Evolutionary conservation across 2,329 filamentous ascomycete species (phyloP), one percentile per base, ranked within the genome.

Genomic region (Trichothecium roseum): DNA sequence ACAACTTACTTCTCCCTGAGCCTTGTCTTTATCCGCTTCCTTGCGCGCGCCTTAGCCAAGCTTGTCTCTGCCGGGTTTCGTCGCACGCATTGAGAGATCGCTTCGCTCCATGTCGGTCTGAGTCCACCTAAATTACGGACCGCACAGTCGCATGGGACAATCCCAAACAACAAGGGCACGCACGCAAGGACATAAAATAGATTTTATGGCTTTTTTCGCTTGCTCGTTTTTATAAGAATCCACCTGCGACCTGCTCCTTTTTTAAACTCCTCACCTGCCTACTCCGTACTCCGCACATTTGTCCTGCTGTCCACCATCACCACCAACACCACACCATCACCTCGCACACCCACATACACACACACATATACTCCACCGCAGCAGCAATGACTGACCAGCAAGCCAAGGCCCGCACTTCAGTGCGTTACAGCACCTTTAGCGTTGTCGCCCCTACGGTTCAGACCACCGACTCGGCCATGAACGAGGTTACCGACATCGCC

Each of bases 401-500:
- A 30, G 26, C 40, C 47, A 63, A 64, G 68, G 59, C 62, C 43
- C 70, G 70, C 45, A 63, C 63, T 36, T 76, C 72, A 2, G 57
- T 72, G 38, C 72, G 72, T 45, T 71, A 65, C 55, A 75, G 71
- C 64, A 72, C 72, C 41, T 75, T 72, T 59, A 75, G 71, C 63
- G 69, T 70, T 57, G 60, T 69, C 9, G 61, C 71, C 7, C 70
- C 70, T 13, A 73, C 69, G 22, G 57, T 71, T 39, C 59, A 55
- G 44, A 70, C 67, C 18, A 66, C 54, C 44, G 71, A 76, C 55
- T 73, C 70, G 30, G 69, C 64, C 32, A 63, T 66, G 33, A 67
- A 68, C 46, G 72, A 76, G 55, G 74, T 77, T 47, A 62, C 62
- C 57, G 75, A 84, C 46, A 86, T 91, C 57, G 81, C 84, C 49